Evolutionary conservation across 371 early-diverging fungal species (phyloP), one percentile per base, ranked within the genome.

Genomic region (Lichtheimia corymbifera): DNA sequence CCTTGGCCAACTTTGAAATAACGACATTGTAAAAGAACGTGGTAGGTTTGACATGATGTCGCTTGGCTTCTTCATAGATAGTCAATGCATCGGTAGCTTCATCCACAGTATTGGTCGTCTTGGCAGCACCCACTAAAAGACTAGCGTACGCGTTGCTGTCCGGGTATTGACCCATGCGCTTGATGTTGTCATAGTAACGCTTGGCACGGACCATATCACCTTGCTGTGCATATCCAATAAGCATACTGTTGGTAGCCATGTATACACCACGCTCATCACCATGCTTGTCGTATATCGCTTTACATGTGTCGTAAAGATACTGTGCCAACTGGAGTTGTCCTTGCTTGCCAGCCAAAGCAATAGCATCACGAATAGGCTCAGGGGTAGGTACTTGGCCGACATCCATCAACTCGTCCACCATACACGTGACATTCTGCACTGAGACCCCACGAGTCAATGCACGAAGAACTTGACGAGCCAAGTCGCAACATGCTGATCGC

Each of bases 11-110:
- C 61, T 84, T 85, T 61, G 84, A 84, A 20, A 87, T 85, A 20
- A 87, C 72, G 14, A 87, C 87, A 52, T 87, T 87, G 65, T 84
- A 87, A 55, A 87, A 84, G 57, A 84, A 87, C 41, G 83, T 79
- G 13, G 82, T 85, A 9, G 83, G 84, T 64, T 79, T 80, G 53
- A 85, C 79, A 56, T 77, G 72, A 54, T 78, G 80, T 6, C 76
- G 73, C 55, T 84, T 85, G 60, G 84, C 84, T 72, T 87, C 87
- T 25, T 83, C 81, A 45, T 85, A 77, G 44, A 87, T 84, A 28
- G 71, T 67, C 41, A 84, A 63, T 3, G 82, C 84, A 54, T 79
- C 80, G 9, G 72, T 61, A 0, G 80, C 80, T 49, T 82, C 84
- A 57, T 84, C 82, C 0, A 76, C 74, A 2, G 79, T 71, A 14